phyloP scores from a whole-genome alignment of 805 yeast species.

The Yarrowia sp. region DNA sequence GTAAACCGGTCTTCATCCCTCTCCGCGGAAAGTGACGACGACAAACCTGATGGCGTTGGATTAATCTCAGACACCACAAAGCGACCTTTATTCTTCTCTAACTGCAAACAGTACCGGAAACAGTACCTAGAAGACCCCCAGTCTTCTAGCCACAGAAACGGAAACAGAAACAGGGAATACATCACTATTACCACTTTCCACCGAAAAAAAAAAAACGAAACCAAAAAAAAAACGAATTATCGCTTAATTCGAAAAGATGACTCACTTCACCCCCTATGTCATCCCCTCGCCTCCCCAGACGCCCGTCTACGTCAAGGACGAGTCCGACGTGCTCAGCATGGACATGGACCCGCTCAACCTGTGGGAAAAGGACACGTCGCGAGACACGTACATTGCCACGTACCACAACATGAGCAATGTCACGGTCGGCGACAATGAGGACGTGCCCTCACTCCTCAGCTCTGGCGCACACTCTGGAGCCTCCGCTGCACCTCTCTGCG shows the following conservation, averaged over 20 bases:
- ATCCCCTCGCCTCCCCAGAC: constrained; percentile 32
- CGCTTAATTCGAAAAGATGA: constrained; percentile 8
- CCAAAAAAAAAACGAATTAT: not conserved
- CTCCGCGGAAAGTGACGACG: constrained; percentile 39
- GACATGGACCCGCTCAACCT: constrained; percentile 33
- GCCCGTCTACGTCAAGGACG: constrained; percentile 5
- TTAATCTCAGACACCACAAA: constrained; percentile 29
- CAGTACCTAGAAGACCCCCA: constrained; percentile 38
- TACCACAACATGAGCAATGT: no score
- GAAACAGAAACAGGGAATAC: constrained; percentile 39
- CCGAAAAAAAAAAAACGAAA: not conserved
- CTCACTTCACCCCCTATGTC: constrained; percentile 36
- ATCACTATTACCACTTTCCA: constrained; percentile 37
- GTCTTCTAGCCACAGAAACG: constrained; percentile 39
- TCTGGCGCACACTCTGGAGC: not conserved
- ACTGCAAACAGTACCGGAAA: constrained; percentile 39
- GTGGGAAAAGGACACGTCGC: constrained; percentile 14
- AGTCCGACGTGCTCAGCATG: constrained; percentile 3
- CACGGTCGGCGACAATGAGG: no score
- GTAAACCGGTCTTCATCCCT: constrained; percentile 38
- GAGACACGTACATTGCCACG: no score
- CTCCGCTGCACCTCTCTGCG: not conserved
- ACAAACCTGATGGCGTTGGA: constrained; percentile 39
- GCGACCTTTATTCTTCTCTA: constrained; percentile 32
- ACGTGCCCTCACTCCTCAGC: not conserved